Evolutionary conservation across 2,329 filamentous ascomycete genomes (phyloP).

Genomic region (Colletotrichum musae): DNA sequence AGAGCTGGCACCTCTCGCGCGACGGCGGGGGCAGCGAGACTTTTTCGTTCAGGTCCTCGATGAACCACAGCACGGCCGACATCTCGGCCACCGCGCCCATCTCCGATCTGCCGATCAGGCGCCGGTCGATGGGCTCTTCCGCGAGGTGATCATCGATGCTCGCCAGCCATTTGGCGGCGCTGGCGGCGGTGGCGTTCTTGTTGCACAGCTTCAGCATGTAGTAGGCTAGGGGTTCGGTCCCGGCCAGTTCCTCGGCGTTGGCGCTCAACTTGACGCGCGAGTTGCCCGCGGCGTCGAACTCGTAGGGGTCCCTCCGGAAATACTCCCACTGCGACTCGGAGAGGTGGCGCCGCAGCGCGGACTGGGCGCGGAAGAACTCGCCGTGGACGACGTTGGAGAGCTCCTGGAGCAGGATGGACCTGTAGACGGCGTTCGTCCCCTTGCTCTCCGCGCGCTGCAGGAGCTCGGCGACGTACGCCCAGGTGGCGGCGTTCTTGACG

Average conservation of each 20-base stretch:
- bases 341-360: constrained; percentile 57
- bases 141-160: constrained; percentile 56
- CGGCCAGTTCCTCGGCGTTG: constrained; percentile 56
- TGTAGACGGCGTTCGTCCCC: constrained; percentile 48
- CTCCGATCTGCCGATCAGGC: constrained; percentile 52
- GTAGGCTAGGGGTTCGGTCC: constrained; percentile 56
- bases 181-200: constrained; percentile 49
- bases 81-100: constrained; percentile 53
- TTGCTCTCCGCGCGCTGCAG: constrained; percentile 50
- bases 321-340: constrained; percentile 48
- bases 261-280: constrained; percentile 56
- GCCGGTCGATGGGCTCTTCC: constrained; percentile 50
- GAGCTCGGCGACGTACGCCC: constrained; percentile 57
- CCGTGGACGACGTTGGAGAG: constrained; percentile 60
- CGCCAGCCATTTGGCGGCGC: constrained; percentile 57
- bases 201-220: constrained; percentile 62
- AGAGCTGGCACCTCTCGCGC: constrained; percentile 56
- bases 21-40: constrained; percentile 55
- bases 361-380: constrained; percentile 57
- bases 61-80: constrained; percentile 55
- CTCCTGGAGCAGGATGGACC: constrained; percentile 59
- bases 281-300: constrained; percentile 50
- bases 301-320: constrained; percentile 57
- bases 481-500: constrained; percentile 54
- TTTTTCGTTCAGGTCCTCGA: constrained; percentile 52